Evolutionary conservation across 169 alveolate species (phyloP).

Genomic region (Plasmodium blacklocki): DNA sequence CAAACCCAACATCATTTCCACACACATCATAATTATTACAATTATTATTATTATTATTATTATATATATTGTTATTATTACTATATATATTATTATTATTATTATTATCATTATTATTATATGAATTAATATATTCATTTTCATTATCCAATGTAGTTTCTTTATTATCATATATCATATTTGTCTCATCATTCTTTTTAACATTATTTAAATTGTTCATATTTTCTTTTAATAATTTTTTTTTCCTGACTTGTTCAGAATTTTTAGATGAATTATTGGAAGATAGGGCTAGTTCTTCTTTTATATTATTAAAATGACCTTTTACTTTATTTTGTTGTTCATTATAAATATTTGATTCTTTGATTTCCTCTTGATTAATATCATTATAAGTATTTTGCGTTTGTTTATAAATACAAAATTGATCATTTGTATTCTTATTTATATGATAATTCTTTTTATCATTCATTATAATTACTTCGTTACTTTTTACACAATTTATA

Average conservation of each 20-base stretch:
- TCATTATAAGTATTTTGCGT: too few species aligned
- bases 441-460: background rate
- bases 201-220: conserved; percentile 35
- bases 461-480: background rate
- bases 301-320: too few species aligned
- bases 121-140: too few species aligned
- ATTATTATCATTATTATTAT: conserved; percentile 1
- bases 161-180: too few species aligned
- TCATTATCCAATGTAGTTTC: too few species aligned
- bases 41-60: background rate
- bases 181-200: background rate
- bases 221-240: conserved; percentile 34
- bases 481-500: background rate
- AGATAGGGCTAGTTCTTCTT: too few species aligned
- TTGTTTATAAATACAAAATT: too few species aligned
- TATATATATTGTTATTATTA: too few species aligned
- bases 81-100: conserved; percentile 9
- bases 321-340: too few species aligned
- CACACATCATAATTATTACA: background rate
- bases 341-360: too few species aligned
- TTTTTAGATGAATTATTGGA: background rate
- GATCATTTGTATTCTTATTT: background rate
- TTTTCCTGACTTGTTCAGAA: conserved; percentile 42
- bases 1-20: conserved; percentile 3
- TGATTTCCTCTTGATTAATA: too few species aligned